Base-by-base conservation (phyloP, 192 early-diverging fungal species). In the Gamsiella multidivaricata region DNA sequence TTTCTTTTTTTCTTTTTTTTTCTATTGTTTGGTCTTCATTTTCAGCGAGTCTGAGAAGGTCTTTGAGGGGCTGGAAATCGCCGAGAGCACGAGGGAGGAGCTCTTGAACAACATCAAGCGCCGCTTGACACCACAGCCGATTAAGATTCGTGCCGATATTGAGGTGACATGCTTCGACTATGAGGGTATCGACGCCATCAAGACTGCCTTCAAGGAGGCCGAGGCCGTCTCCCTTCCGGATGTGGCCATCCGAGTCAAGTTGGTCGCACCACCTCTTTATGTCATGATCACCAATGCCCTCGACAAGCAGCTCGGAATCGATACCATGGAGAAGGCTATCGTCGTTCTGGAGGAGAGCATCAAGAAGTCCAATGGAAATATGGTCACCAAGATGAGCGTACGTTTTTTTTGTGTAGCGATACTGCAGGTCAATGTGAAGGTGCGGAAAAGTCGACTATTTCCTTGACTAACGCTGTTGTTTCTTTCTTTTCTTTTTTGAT, bases 171-270 rank as follows among this genome's bases (percentile, higher is more conserved):
- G 96, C 86, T 94, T 92, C 70, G 93, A 91, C 59, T 94, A 94
- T 70, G 92, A 97, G 81, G 97, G 97, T 65, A 93, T 99, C 42
- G 94, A 97, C 80, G 97, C 96, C 45, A 95, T 99, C 75, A 95
- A 96, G 71, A 85, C 84, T 42, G 96, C 96, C 11, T 84, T 99
- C 56, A 85, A 76, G 68, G 94, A 95, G 34, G 96, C 95, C 43
- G 94, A 97, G 85, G 89, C 84, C n/a, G 82, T 83, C 59, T 94
- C 92, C 26, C 88, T 91, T 9, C 87, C 88, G 53, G 86, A 90
- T n/a, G 88, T 91, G 2, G 83, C 83, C 6, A 90, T 94, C 79
- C 91, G 90, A 75, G 90, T 96, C 73, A 91, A 91, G 54, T 89
- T 97, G 62, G 90, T 99, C 52, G 95, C 96, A 1, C 95, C 97